A percentile compares a stretch with the other conserved stretches of the same genome.
phyloP scores from a whole-genome alignment of 345 rosid genomes.

The Rhodamnia argentea region DNA sequence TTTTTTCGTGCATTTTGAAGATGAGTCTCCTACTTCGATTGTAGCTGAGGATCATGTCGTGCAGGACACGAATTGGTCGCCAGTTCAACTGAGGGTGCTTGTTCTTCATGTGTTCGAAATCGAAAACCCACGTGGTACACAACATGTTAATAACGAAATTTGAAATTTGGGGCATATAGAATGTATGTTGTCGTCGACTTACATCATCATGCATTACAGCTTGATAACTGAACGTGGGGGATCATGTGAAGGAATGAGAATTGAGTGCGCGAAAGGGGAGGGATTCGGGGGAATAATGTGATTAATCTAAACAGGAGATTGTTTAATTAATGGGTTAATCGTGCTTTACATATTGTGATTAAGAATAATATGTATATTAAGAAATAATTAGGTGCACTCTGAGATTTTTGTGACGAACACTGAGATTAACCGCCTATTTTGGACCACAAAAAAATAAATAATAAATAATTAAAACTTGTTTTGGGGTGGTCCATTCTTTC shows the following conservation, averaged over 20 bases:
- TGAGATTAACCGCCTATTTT: too few species aligned
- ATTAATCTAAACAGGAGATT: not conserved
- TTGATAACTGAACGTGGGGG: not conserved
- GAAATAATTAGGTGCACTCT: too few species aligned
- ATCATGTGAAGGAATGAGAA: too few species aligned
- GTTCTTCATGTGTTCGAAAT: not conserved
- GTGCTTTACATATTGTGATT: not conserved
- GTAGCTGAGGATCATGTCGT: slow-evolving; percentile 17
- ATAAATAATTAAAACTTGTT: too few species aligned
- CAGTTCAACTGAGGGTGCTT: not conserved
- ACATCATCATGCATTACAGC: not conserved
- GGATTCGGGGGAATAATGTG: not conserved
- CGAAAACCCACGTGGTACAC: not conserved
- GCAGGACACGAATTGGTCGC: slow-evolving; percentile 13
- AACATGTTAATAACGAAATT: not conserved
- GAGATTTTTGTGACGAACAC: too few species aligned
- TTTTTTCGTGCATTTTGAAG: too few species aligned
- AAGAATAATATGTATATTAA: not conserved
- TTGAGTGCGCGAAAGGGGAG: not conserved
- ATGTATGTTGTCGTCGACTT: not conserved
- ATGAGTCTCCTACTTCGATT: not conserved
- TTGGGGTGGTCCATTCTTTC: too few species aligned
- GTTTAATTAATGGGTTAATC: not conserved
- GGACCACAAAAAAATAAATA: too few species aligned
- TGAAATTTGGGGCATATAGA: not conserved